These are phyloP conservation scores for Coix lacrymajobi DNA, from an alignment of 176 grass and related monocot species.

Conservation along the genomic window DNA sequence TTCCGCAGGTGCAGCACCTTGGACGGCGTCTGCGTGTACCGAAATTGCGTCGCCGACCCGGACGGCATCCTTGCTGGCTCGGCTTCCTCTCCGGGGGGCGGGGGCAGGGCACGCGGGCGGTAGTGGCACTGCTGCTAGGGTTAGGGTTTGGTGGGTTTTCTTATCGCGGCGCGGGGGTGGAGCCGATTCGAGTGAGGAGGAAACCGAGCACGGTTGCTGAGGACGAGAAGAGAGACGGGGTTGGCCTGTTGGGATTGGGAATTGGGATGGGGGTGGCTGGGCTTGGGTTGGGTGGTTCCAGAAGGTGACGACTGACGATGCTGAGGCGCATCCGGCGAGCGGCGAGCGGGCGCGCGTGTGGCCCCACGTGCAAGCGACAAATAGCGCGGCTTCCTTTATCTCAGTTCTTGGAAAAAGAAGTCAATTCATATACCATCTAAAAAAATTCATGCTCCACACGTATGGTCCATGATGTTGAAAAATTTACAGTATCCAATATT, in stretches of 20 bases:
- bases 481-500: too few species aligned
- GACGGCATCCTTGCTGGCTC: constrained; percentile 59
- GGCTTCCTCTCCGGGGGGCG: background rate
- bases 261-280: background rate
- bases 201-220: background rate
- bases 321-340: background rate
- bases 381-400: background rate
- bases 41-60: constrained; percentile 62
- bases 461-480: too few species aligned
- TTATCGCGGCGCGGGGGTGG: background rate
- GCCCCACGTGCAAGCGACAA: background rate
- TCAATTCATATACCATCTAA: too few species aligned
- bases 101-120: background rate
- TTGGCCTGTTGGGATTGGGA: background rate
- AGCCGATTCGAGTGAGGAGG: background rate
- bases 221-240: background rate
- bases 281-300: constrained; percentile 11
- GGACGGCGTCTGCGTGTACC: constrained; percentile 94
- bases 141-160: constrained; percentile 36
- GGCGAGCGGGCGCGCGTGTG: background rate
- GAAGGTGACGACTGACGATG: constrained; percentile 5
- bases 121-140: constrained; percentile 19
- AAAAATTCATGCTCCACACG: too few species aligned
- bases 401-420: too few species aligned
- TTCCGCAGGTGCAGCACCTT: constrained; percentile 99